Evolutionary conservation across 2,329 filamentous ascomycete genomes (phyloP).

Genomic region (Fusarium sp.): DNA sequence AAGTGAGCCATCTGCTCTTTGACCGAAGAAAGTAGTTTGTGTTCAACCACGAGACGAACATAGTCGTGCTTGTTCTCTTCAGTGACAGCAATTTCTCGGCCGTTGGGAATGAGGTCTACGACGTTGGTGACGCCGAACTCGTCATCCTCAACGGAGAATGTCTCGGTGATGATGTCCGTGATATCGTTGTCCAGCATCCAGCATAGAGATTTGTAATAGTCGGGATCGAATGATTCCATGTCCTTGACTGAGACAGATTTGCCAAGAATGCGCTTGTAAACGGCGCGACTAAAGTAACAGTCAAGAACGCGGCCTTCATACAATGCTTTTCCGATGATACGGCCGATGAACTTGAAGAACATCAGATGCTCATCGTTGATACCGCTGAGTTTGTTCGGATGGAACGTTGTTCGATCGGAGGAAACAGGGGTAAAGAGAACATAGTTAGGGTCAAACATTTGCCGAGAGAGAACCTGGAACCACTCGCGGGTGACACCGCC

Average conservation of each 20-base stretch:
- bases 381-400: constrained; percentile 93
- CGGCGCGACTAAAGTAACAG: constrained; percentile 98
- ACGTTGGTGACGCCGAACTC: constrained; percentile 92
- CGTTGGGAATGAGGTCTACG: constrained; percentile 88
- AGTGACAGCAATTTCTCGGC: constrained; percentile 92
- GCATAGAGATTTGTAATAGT: constrained; percentile 98
- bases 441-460: constrained; percentile 99
- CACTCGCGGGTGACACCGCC: constrained; percentile 98
- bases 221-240: constrained; percentile 98
- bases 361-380: constrained; percentile 96
- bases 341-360: constrained; percentile 99
- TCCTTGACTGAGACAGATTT: constrained; percentile 98
- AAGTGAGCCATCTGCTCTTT: constrained; percentile 96
- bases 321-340: constrained; percentile 97
- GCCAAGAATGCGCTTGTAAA: constrained; percentile 97
- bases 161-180: constrained; percentile 96
- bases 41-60: constrained; percentile 93
- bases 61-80: constrained; percentile 99
- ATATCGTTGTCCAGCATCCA: constrained; percentile 99
- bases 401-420: constrained; percentile 97
- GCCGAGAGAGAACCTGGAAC: constrained; percentile 97
- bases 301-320: constrained; percentile 97
- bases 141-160: constrained; percentile 94
- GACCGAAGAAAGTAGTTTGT: constrained; percentile 91
- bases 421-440: constrained; percentile 97